These are phyloP conservation scores for Fibroporia radiculosa DNA, from an alignment of 768 basidiomycete species.

Conservation along the genomic window DNA sequence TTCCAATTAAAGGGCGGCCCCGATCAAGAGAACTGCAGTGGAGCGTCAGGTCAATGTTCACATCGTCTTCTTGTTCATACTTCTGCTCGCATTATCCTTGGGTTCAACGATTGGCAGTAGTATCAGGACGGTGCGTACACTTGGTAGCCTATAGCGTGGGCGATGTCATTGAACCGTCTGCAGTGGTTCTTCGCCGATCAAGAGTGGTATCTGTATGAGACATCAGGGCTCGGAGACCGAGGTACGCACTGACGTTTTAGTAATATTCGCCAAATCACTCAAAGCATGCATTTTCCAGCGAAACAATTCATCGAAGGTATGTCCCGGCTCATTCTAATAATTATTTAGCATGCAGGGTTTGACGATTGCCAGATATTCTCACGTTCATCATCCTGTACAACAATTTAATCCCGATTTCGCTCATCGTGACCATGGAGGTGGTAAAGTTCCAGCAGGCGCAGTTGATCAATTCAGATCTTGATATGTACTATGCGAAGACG, in stretches of 20 bases:
- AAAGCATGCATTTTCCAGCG: constrained; percentile 34
- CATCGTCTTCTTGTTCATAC: constrained; percentile 88
- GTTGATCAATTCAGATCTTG: constrained; percentile 93
- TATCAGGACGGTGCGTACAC: constrained; percentile 57
- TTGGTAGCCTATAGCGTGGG: not conserved
- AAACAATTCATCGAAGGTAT: constrained; percentile 80
- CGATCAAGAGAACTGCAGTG: constrained; percentile 94
- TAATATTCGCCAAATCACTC: constrained; percentile 1
- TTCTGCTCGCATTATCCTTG: constrained; percentile 80
- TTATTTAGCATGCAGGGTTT: not conserved
- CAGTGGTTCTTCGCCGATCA: constrained; percentile 81
- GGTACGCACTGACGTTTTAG: constrained; percentile 32
- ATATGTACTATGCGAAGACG: constrained; percentile 95
- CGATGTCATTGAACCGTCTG: too few species aligned
- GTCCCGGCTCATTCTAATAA: not conserved
- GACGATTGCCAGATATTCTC: constrained; percentile 62
- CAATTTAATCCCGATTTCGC: constrained; percentile 97
- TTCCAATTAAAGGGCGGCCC: constrained; percentile 60
- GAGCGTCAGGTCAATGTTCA: constrained; percentile 95
- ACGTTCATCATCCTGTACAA: constrained; percentile 99
- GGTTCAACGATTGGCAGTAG: constrained; percentile 91
- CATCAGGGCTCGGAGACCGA: constrained; percentile 50
- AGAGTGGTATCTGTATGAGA: constrained; percentile 86
- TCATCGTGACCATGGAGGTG: constrained; percentile 99
- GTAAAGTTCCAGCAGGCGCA: constrained; percentile 98